A percentile compares a stretch with the other conserved stretches of the same genome.
Evolutionary conservation across 2,329 filamentous ascomycete species (phyloP).

Genomic region (Penicillium sp.): DNA sequence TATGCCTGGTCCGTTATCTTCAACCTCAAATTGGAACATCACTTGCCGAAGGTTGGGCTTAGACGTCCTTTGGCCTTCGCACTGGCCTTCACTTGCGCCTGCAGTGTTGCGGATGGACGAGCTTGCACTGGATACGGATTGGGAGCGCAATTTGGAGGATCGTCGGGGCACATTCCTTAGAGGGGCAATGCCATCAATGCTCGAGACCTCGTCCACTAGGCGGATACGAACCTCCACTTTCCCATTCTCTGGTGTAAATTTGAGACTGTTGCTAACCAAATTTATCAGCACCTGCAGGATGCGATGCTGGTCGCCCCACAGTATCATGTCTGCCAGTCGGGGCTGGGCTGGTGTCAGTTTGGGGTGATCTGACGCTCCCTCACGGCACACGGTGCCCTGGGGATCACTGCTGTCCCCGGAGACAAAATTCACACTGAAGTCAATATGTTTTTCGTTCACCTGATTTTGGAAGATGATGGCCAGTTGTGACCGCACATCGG

Average conservation of each 20-base stretch:
- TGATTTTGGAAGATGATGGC: slow-evolving; percentile 88
- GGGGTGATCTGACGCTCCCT: slow-evolving; percentile 25
- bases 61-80: slow-evolving; percentile 42
- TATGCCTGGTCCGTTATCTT: slow-evolving; percentile 87
- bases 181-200: background rate
- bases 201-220: slow-evolving; percentile 52
- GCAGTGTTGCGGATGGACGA: slow-evolving; percentile 1
- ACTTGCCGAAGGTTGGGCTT: slow-evolving; percentile 66
- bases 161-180: slow-evolving; percentile 50
- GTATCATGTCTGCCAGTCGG: slow-evolving; percentile 76
- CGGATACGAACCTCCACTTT: slow-evolving; percentile 74
- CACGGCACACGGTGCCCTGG: slow-evolving; percentile 19
- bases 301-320: slow-evolving; percentile 91
- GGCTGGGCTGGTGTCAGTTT: slow-evolving; percentile 64
- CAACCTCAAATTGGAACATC: slow-evolving; percentile 82
- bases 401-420: slow-evolving; percentile 45
- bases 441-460: slow-evolving; percentile 75
- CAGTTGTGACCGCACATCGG: slow-evolving; percentile 81
- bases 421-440: slow-evolving; percentile 72
- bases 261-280: slow-evolving; percentile 85
- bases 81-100: background rate
- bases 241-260: slow-evolving; percentile 80
- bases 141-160: slow-evolving; percentile 38
- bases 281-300: slow-evolving; percentile 82
- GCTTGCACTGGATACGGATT: slow-evolving; percentile 10